Percentiles rank a stretch among this genome's conserved stretches.
Evolutionary conservation across 148 eudicot genomes (phyloP).

Genomic region (Camellia granthamiana): DNA sequence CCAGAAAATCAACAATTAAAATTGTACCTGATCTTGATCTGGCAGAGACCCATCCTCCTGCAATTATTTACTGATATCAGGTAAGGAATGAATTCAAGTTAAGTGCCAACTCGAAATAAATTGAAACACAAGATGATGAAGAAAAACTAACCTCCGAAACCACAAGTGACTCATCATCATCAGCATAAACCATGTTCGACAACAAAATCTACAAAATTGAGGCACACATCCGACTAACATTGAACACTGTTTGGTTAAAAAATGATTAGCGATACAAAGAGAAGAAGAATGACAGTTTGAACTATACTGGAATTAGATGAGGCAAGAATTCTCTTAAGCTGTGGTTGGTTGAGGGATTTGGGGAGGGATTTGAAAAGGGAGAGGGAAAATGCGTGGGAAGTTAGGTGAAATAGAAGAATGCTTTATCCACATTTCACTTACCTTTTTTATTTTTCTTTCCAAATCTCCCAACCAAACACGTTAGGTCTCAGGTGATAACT

Average conservation of each 20-base stretch:
- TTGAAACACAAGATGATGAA: slow-evolving; percentile 5
- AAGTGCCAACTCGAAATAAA: background rate
- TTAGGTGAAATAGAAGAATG: too few relatives aligned
- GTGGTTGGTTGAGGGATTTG: too few relatives aligned
- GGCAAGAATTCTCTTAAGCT: slow-evolving; percentile 82
- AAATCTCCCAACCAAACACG: too few relatives aligned
- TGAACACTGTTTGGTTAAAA: slow-evolving; percentile 1
- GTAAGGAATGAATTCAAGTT: background rate
- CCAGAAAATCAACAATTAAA: background rate
- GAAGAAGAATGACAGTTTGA: background rate
- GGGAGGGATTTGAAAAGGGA: too few relatives aligned
- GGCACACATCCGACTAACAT: background rate
- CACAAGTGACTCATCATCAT: slow-evolving; percentile 84
- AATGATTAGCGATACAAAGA: background rate
- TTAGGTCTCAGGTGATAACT: slow-evolving; percentile 86
- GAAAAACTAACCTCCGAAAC: slow-evolving; percentile 77
- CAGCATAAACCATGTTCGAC: slow-evolving; percentile 95
- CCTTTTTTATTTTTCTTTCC: too few relatives aligned
- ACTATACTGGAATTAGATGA: slow-evolving; percentile 77
- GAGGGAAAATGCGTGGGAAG: too few relatives aligned
- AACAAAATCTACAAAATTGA: slow-evolving; percentile 60
- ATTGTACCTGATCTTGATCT: slow-evolving; percentile 80
- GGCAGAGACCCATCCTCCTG: slow-evolving; percentile 95
- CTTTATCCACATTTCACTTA: too few relatives aligned
- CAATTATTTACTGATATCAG: slow-evolving; percentile 22